These are phyloP conservation scores for Fusarium transvaalense DNA, from an alignment of 2,329 filamentous ascomycete species.

Conservation along the genomic window DNA sequence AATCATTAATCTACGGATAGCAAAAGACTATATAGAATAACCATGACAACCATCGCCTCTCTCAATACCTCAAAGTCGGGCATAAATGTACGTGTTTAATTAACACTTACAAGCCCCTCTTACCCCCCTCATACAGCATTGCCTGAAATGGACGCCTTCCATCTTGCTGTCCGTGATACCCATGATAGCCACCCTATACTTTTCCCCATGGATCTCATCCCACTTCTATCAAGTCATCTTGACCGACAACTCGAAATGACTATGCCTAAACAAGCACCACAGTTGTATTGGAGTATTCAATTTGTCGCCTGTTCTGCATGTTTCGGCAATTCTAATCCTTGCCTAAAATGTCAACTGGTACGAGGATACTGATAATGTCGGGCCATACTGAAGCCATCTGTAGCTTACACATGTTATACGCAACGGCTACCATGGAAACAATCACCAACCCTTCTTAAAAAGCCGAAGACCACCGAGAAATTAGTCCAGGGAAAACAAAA, in stretches of 20 bases:
- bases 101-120: background rate
- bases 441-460: background rate
- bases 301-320: slow-evolving; percentile 20
- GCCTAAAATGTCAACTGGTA: slow-evolving; percentile 28
- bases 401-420: slow-evolving; percentile 16
- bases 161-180: background rate
- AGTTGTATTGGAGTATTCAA: slow-evolving; percentile 11
- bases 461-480: slow-evolving; percentile 5
- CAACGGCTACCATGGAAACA: slow-evolving; percentile 23
- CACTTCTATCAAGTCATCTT: background rate
- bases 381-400: slow-evolving; percentile 40
- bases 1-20: too few species aligned
- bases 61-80: background rate
- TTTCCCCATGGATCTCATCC: slow-evolving; percentile 2
- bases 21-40: background rate
- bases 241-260: slow-evolving; percentile 8
- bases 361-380: slow-evolving; percentile 38
- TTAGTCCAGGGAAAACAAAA: slow-evolving; percentile 6
- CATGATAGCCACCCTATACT: slow-evolving; percentile 23
- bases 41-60: background rate
- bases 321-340: slow-evolving; percentile 17
- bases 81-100: background rate
- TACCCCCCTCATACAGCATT: background rate
- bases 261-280: slow-evolving; percentile 10
- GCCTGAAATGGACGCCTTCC: background rate